Evolutionary conservation across 202 grass and related monocot genomes (phyloP).

Genomic region (Schoenoplectus tabernaemontani): DNA sequence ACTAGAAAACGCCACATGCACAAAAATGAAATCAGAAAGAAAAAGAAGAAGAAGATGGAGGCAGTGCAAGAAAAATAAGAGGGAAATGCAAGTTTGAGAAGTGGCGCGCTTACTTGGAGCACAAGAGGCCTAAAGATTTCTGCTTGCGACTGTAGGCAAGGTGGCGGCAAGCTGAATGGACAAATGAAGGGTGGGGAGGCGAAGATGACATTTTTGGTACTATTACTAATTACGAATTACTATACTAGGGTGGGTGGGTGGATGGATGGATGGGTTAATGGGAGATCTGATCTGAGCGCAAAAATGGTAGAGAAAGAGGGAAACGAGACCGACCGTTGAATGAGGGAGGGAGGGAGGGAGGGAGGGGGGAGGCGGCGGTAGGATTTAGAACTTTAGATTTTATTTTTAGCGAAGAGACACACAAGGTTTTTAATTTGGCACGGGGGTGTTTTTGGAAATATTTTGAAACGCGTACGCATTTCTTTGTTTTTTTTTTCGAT

Average conservation of each 20-base stretch:
- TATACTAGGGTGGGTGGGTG: neutral
- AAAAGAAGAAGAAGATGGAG: neutral
- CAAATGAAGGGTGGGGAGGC: constrained; percentile 18
- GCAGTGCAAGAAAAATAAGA: neutral
- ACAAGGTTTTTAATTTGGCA: constrained; percentile 32
- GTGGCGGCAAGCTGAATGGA: constrained; percentile 28
- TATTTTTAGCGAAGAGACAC: constrained; percentile 13
- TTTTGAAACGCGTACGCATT: neutral
- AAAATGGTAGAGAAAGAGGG: constrained; percentile 20
- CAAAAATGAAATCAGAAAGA: constrained; percentile 15
- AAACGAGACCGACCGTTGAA: constrained; percentile 41
- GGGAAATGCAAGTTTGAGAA: neutral
- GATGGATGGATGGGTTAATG: neutral
- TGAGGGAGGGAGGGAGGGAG: neutral
- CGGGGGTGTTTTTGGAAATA: constrained; percentile 21
- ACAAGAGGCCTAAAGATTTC: constrained; percentile 81
- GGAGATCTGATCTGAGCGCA: neutral
- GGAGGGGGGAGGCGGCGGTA: neutral
- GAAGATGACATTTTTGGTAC: constrained; percentile 19
- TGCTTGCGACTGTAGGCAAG: constrained; percentile 79
- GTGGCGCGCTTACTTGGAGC: constrained; percentile 57
- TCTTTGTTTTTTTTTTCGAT: neutral
- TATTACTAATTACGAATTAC: no score
- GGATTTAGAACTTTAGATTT: no score
- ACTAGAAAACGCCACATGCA: constrained; percentile 24